These are phyloP conservation scores for Gossypium australe DNA, from an alignment of 345 rosid genomes.

Conservation along the genomic window DNA sequence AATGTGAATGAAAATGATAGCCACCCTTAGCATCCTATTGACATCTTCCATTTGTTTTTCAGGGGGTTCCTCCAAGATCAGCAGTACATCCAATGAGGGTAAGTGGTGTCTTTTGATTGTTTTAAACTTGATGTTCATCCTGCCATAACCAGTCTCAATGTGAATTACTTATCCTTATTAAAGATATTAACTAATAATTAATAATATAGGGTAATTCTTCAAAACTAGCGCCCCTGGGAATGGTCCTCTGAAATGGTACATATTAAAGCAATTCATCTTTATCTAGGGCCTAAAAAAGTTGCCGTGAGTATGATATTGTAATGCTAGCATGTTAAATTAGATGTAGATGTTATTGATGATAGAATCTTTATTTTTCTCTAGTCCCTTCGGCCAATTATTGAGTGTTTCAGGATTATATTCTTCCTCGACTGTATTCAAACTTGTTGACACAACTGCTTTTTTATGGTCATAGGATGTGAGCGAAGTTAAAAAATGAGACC, in stretches of 20 bases:
- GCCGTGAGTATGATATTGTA: not conserved
- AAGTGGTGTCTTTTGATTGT: conserved; percentile 32
- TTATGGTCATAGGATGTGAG: not conserved
- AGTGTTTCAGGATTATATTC: not conserved
- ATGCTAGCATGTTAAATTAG: not conserved
- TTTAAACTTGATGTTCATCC: conserved; percentile 13
- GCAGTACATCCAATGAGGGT: conserved; percentile 99
- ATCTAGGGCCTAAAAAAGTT: not conserved
- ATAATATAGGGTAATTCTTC: not conserved
- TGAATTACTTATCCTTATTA: not conserved
- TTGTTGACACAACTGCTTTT: not conserved
- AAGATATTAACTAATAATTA: not conserved
- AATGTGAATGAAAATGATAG: not conserved
- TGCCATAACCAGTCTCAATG: conserved; percentile 1
- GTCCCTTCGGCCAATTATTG: not conserved
- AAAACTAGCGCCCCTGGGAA: conserved; percentile 1
- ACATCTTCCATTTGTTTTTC: conserved; percentile 17
- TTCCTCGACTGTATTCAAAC: not conserved
- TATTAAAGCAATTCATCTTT: conserved; percentile 4
- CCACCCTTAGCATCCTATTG: not conserved
- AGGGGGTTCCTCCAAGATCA: conserved; percentile 99
- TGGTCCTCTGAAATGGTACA: not conserved
- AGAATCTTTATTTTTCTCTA: not conserved
- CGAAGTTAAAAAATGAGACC: too few relatives aligned
- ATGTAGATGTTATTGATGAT: not conserved